These are phyloP conservation scores for Russula foetens DNA, from an alignment of 768 basidiomycete genomes.

Conservation along the genomic window DNA sequence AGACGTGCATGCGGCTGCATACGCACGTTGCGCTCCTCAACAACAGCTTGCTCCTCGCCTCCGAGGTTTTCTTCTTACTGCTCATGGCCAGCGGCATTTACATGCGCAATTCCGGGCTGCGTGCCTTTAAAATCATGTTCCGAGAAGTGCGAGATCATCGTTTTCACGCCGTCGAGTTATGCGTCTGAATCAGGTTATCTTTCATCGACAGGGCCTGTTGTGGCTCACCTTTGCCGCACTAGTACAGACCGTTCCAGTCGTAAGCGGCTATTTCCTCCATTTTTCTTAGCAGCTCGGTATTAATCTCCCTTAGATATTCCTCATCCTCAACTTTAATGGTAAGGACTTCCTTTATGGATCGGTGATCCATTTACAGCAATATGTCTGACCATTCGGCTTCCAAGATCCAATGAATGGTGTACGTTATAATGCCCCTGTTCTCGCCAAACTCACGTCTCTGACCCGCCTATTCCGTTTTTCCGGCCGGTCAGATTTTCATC, in stretches of 20 bases:
- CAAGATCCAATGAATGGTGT: slow-evolving; percentile 13
- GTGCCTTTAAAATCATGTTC: slow-evolving; percentile 8
- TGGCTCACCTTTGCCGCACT: slow-evolving; percentile 7
- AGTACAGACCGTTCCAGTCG: slow-evolving; percentile 7
- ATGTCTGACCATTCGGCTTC: neutral
- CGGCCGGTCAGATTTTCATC: slow-evolving; percentile 11
- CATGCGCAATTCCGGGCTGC: neutral
- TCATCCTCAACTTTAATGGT: slow-evolving; percentile 13
- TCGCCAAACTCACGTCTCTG: neutral
- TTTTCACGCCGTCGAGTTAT: neutral
- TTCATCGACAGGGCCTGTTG: slow-evolving; percentile 5
- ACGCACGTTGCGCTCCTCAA: neutral
- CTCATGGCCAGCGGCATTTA: slow-evolving; percentile 10
- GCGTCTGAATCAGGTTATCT: neutral
- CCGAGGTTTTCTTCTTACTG: neutral
- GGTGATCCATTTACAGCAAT: neutral
- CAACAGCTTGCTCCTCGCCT: neutral
- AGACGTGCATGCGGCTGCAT: neutral
- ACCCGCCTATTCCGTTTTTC: neutral
- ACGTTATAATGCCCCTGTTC: neutral
- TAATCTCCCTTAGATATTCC: slow-evolving; percentile 9
- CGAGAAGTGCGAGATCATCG: slow-evolving; percentile 3
- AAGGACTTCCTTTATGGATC: neutral
- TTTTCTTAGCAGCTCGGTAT: neutral
- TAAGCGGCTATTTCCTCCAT: neutral